Conservation (phyloP, 495 filamentous ascomycete genomes). For the Neurospora pannonica region DNA sequence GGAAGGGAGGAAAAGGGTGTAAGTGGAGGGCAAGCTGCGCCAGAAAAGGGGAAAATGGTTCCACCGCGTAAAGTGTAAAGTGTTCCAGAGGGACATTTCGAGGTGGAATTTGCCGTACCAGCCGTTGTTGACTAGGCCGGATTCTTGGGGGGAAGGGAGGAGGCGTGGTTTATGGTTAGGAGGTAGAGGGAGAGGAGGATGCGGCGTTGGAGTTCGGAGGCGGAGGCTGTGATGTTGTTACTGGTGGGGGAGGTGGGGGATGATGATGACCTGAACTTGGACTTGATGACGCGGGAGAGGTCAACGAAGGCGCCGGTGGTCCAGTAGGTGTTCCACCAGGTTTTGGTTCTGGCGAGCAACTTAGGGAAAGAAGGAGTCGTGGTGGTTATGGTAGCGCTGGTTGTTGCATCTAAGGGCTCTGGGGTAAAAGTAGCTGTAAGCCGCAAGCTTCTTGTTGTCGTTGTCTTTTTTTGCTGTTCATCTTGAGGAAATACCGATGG, state of each 20-base stretch:
- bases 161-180: slow-evolving; percentile 38
- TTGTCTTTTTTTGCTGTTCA: neutral
- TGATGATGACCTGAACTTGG: slow-evolving; percentile 1
- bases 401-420: neutral
- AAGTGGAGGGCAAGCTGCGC: slow-evolving; percentile 36
- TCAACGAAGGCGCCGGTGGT: slow-evolving; percentile 37
- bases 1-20: slow-evolving; percentile 37
- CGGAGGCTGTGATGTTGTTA: neutral
- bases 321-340: slow-evolving; percentile 39
- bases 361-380: slow-evolving; percentile 2
- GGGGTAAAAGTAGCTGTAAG: slow-evolving; percentile 28
- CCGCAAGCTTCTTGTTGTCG: slow-evolving; percentile 10
- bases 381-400: slow-evolving; percentile 3
- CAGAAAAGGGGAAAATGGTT: slow-evolving; percentile 34
- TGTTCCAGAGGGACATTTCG: slow-evolving; percentile 49
- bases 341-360: neutral
- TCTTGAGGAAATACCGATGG: slow-evolving; percentile 35
- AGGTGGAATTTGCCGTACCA: slow-evolving; percentile 47
- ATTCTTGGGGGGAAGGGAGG: slow-evolving; percentile 30
- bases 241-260: slow-evolving; percentile 19
- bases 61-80: slow-evolving; percentile 44
- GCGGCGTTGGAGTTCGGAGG: slow-evolving; percentile 39
- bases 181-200: slow-evolving; percentile 43
- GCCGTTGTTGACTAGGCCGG: slow-evolving; percentile 44
- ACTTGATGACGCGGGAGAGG: slow-evolving; percentile 23